Base-by-base conservation (phyloP, 2,329 filamentous ascomycete genomes). In the Mycosphaerella sp. region DNA sequence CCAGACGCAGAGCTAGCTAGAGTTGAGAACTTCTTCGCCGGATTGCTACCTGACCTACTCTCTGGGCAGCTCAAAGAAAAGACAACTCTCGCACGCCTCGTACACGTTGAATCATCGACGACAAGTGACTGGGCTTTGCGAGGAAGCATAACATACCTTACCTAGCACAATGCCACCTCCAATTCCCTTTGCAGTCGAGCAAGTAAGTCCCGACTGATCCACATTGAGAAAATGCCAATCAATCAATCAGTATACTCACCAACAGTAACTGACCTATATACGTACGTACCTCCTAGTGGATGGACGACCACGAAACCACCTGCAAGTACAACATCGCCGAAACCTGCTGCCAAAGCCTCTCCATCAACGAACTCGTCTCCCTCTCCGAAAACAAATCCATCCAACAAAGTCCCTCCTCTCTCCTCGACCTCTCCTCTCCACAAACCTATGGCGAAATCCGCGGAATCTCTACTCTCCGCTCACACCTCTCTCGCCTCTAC, bases 291-390 rank as follows among this genome's bases (percentile, higher is more conserved):
- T 21, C n/a, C 23, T 56, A 81, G 78, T 81, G 78, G 78, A 80
- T 81, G 77, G 77, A 81, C 65, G 69, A 74, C 51, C 73, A 80
- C 62, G 77, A 80, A 60, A 73, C 70, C 1, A 72, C 71, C 29
- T 74, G 74, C 57, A 79, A 78, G 55, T 79, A 79, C 68, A 91
- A 95, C 69, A 80, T 92, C 46, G 85, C 87, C 54, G 87, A 92
- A 70, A 92, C 87, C 0, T 92, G 87, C 66, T 85, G 82, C 53
- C 82, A 85, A 2, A 89, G 86, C 3, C 76, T 92, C 21, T 90
- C 87, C 0, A 73, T 92, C 55, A 77, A 85, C 23, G 80, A 90
- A 45, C 76, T 92, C 3, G 72, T 77, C 8, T 70, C 70, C 0
- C 70, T 92, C 26, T 83, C 77, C 14, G 79, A 80, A 43, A 78